Conservation (phyloP, 2,329 filamentous ascomycete species). For the Huntiella moniliformis region DNA sequence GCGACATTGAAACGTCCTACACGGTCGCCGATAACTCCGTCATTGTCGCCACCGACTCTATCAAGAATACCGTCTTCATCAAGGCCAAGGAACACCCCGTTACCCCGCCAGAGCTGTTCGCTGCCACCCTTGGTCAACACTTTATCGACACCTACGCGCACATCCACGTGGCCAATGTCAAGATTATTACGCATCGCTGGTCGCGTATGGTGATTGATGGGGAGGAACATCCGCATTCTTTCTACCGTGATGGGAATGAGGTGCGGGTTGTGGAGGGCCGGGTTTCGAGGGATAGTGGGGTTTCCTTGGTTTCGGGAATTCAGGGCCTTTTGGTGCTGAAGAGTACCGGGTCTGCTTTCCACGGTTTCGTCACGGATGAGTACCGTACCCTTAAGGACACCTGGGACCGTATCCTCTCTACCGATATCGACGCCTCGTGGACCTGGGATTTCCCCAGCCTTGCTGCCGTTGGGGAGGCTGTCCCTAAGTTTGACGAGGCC, state of each 20-base stretch:
- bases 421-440: constrained; percentile 78
- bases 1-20: constrained; percentile 78
- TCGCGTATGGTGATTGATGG: constrained; percentile 73
- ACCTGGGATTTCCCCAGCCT: constrained; percentile 60
- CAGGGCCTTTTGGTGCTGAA: constrained; percentile 76
- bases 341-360: constrained; percentile 90
- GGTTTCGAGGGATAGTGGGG: constrained; percentile 43
- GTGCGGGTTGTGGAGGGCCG: constrained; percentile 64
- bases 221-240: constrained; percentile 85
- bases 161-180: constrained; percentile 69
- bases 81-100: constrained; percentile 86
- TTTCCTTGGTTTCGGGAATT: constrained; percentile 61
- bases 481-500: constrained; percentile 55
- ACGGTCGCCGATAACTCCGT: constrained; percentile 87
- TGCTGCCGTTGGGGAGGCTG: constrained; percentile 44
- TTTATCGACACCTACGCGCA: constrained; percentile 78
- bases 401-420: constrained; percentile 89
- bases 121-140: constrained; percentile 65
- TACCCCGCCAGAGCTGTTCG: constrained; percentile 82
- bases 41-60: constrained; percentile 88
- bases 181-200: constrained; percentile 75
- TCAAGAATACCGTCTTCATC: constrained; percentile 96
- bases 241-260: constrained; percentile 77
- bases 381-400: constrained; percentile 81
- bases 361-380: constrained; percentile 82